Base-by-base conservation (phyloP, 2,329 filamentous ascomycete genomes). In the Colletotrichum sp. region DNA sequence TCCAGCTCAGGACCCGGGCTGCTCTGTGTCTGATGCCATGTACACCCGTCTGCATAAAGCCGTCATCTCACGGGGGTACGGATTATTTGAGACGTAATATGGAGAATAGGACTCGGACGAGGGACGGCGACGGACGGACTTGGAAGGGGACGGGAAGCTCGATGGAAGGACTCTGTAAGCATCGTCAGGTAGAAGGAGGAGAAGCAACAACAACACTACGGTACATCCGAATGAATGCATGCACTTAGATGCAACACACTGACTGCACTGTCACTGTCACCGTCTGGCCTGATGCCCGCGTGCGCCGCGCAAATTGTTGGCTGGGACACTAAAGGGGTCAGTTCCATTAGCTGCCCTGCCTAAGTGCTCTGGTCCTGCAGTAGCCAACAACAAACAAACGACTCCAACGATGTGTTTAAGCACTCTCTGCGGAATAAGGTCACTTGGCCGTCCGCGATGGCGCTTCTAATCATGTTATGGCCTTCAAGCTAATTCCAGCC, bases 251-350 rank as follows among this genome's bases (percentile, higher is more conserved):
- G 27, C 30, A 32, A 36, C 61, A 64, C 61, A 64, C 61, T 64
- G 61, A 43, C 34, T 39, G 70, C 60, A 43, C 27, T 22, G 28
- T 52, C 28, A 32, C 58, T 56, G 65, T 74, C 64, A 60, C 30
- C 66, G 67, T 64, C 56, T 64, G 67, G 39, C 64, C 58, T 69
- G 65, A 27, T 73, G 55, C 28, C 60, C 65, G 65, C 64, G 64
- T 68, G 74, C 70, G 58, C 56, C 18, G 58, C 65, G 74, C 74
- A 74, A 76, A 74, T 65, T 74, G 48, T 25, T 65, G 74, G 74
- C 70, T 76, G 71, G 58, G 74, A 36, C 74, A 39, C 74, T 69
- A 76, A 52, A 67, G 70, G 64, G 70, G 70, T 60, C 70, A 76
- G 68, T 73, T 73, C 28, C 67, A 67, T 48, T 52, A 67, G 61